Conservation (phyloP, 2,329 filamentous ascomycete species). For the Colletotrichum sp. region DNA sequence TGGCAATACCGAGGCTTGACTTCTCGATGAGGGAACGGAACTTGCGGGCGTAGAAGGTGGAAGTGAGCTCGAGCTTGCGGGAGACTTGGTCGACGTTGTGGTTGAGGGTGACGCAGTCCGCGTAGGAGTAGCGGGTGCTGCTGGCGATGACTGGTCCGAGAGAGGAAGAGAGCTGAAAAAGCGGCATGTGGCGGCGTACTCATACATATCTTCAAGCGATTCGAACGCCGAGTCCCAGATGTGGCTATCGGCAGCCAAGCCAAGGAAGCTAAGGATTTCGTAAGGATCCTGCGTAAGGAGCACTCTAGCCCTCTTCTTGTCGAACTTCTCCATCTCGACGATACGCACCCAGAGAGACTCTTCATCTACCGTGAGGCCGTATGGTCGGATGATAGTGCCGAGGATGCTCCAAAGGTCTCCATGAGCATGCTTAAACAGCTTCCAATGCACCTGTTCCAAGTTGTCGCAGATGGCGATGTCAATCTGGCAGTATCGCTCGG, state of each 20-base stretch:
- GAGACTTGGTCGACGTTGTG: background rate
- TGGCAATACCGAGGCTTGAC: background rate
- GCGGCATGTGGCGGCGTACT: conserved; percentile 62
- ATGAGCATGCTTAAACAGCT: conserved; percentile 71
- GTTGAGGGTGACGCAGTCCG: background rate
- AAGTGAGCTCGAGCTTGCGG: background rate
- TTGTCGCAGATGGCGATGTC: conserved; percentile 65
- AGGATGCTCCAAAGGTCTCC: conserved; percentile 74
- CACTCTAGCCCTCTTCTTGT: conserved; percentile 63
- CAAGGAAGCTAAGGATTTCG: conserved; percentile 66
- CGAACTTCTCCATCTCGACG: conserved; percentile 66
- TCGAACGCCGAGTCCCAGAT: conserved; percentile 63
- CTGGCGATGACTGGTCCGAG: conserved; percentile 15
- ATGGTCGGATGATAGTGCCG: conserved; percentile 66
- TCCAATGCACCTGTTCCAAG: conserved; percentile 60
- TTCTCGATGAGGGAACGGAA: background rate
- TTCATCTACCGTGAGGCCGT: conserved; percentile 71
- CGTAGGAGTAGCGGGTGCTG: background rate
- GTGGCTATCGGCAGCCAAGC: conserved; percentile 49
- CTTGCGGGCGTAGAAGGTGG: background rate
- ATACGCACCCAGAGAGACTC: conserved; percentile 69
- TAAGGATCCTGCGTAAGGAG: conserved; percentile 63
- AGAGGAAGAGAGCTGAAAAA: conserved; percentile 57
- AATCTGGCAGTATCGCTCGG: conserved; percentile 63
- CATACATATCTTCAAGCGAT: conserved; percentile 61